Base-by-base conservation (phyloP, 2,329 filamentous ascomycete species). In the Ceratocystis variospora region DNA sequence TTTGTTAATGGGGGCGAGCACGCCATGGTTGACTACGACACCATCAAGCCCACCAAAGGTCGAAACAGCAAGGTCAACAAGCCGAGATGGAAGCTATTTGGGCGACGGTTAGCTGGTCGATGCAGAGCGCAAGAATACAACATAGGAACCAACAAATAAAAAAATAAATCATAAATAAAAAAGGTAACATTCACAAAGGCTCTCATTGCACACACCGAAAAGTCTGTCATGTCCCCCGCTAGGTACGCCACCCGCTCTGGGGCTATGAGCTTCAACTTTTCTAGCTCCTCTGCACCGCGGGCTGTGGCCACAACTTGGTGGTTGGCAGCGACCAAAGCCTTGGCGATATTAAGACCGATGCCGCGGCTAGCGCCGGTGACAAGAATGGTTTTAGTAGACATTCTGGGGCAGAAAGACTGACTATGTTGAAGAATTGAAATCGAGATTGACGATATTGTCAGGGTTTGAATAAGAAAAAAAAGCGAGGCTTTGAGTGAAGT, bases 21-120 rank as follows among this genome's bases (percentile, higher is more conserved):
- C 79, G 22, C 91, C 92, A 73, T 99, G 94, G 75, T 97, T 97
- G 69, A 97, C 78, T 12, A 99, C 84, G 57, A 99, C 74, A 1
- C 86, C 88, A 73, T 99, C 91, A 3, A 99, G 76, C 62, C 78
- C 79, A 8, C 86, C 87, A 74, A 90, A 97, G 0, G 82, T 77
- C 33, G 81, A 77, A 10, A 88, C 72, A 0, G 91, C 87, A 0
- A 85, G 76, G 2, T 86, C 79, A 3, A 90, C 83, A 3, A 88
- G 82, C 72, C 82, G 82, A 0, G 80, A 75, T 3, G 84, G 68
- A 15, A 67, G 31, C 57, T 53, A 48, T 31, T 10, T 1, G 5
- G 2, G 17, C 22, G 53, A 31, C 15, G 33, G 64, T 66, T 63
- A 68, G 67, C 28, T 2, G 48, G 12, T 63, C n/a, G 15, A 22